Evolutionary conservation across 2,329 filamentous ascomycete species (phyloP).

Genomic region (Talaromyces islandicus): DNA sequence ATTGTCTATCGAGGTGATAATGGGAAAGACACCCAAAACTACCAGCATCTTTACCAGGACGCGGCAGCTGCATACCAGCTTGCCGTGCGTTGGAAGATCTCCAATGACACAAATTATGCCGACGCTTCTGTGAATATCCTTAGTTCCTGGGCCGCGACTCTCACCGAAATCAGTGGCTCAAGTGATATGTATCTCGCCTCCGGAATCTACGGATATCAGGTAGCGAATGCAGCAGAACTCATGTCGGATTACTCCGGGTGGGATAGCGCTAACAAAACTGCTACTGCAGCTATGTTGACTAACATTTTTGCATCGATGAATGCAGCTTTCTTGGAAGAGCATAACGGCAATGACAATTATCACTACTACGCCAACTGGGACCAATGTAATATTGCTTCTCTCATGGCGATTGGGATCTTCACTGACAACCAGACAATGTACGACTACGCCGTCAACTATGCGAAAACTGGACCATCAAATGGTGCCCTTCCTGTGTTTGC

Average conservation of each 20-base stretch:
- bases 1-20: conserved; percentile 3
- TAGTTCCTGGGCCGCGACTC: conserved; percentile 4
- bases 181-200: conserved; percentile 9
- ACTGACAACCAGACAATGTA: conserved; percentile 39
- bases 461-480: conserved; percentile 26
- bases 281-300: conserved; percentile 25
- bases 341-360: conserved; percentile 28
- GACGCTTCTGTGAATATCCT: conserved; percentile 9
- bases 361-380: conserved; percentile 46
- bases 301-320: conserved; percentile 37
- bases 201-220: conserved; percentile 11
- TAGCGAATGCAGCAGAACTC: conserved; percentile 12
- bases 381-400: conserved; percentile 37
- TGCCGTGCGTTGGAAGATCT: conserved; percentile 12
- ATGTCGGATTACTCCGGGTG: conserved; percentile 22
- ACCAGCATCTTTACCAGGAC: conserved; percentile 7
- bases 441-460: conserved; percentile 35
- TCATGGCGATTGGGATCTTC: conserved; percentile 39
- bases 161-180: neutral
- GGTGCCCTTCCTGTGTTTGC: neutral
- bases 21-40: conserved; percentile 1
- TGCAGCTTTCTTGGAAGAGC: conserved; percentile 30
- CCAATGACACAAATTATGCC: conserved; percentile 4
- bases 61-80: conserved; percentile 10
- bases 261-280: conserved; percentile 18